Percentiles rank a stretch among this genome's conserved stretches.
These are phyloP conservation scores for Microstegium vimineum DNA, from an alignment of 176 grass and related monocot genomes.

Conservation along the genomic window DNA sequence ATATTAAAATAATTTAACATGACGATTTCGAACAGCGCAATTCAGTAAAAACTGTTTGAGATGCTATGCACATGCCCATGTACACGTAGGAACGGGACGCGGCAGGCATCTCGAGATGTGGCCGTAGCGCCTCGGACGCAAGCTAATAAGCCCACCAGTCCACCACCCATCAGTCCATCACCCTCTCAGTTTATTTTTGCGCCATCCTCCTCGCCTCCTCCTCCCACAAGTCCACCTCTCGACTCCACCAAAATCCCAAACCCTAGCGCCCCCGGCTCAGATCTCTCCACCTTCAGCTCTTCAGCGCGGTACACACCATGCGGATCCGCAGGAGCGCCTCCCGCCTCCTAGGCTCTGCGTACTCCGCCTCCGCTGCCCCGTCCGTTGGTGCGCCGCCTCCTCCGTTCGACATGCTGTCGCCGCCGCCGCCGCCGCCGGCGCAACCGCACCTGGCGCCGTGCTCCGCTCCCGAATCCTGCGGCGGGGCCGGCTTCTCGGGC, in stretches of 20 bases:
- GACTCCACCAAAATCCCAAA: constrained; percentile 24
- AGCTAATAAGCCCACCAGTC: not conserved
- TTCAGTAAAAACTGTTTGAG: not conserved
- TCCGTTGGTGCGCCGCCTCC: not conserved
- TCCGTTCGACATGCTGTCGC: not conserved
- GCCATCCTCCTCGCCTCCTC: not conserved
- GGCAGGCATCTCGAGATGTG: not conserved
- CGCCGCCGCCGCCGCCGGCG: not conserved
- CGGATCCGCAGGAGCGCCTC: constrained; percentile 44
- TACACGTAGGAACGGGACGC: not conserved
- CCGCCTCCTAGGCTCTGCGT: constrained; percentile 29
- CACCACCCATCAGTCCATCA: not conserved
- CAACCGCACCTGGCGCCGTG: not conserved
- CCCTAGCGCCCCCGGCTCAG: constrained; percentile 2
- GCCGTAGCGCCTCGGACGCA: not conserved
- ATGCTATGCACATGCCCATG: not conserved
- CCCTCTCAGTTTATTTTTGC: not conserved
- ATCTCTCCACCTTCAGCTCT: constrained; percentile 1
- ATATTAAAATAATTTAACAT: not conserved
- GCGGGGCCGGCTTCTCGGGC: not conserved
- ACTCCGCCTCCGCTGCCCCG: not conserved
- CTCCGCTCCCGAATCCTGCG: not conserved
- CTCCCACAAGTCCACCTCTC: not conserved
- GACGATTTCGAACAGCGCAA: not conserved
- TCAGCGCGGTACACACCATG: not conserved